phyloP scores from a whole-genome alignment of 2,329 filamentous ascomycete species.

The Colletotrichum kahawae region DNA sequence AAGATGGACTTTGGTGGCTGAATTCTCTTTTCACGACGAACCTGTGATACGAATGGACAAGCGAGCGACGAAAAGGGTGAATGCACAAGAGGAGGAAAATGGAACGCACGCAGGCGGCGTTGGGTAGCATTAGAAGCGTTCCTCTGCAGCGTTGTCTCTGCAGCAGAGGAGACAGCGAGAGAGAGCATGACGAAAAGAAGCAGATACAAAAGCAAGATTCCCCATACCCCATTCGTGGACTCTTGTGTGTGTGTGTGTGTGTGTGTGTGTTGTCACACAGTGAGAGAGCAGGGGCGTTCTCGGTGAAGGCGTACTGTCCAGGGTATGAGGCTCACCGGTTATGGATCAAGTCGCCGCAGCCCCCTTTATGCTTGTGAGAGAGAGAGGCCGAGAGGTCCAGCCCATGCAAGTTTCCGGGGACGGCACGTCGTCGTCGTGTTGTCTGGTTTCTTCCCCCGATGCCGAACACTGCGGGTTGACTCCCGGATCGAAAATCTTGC shows the following conservation, averaged over 20 bases:
- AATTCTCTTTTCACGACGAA: neutral
- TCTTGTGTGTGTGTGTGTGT: neutral
- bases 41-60: neutral
- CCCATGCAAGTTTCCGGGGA: neutral
- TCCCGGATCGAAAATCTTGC: neutral
- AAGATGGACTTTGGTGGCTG: conserved; percentile 86
- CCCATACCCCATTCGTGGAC: neutral
- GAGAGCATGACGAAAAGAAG: neutral
- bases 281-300: neutral
- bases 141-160: neutral
- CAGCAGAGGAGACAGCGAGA: neutral
- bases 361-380: neutral
- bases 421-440: neutral
- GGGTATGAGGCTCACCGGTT: neutral
- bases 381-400: neutral
- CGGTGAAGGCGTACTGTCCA: neutral
- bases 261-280: neutral
- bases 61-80: neutral
- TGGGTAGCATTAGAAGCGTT: neutral
- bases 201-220: neutral
- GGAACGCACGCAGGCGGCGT: neutral
- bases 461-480: neutral
- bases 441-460: neutral
- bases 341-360: neutral
- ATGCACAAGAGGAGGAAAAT: neutral